Evolutionary conservation across 2,329 filamentous ascomycete species (phyloP).

Genomic region (Phaeophleospora eucalypticola): DNA sequence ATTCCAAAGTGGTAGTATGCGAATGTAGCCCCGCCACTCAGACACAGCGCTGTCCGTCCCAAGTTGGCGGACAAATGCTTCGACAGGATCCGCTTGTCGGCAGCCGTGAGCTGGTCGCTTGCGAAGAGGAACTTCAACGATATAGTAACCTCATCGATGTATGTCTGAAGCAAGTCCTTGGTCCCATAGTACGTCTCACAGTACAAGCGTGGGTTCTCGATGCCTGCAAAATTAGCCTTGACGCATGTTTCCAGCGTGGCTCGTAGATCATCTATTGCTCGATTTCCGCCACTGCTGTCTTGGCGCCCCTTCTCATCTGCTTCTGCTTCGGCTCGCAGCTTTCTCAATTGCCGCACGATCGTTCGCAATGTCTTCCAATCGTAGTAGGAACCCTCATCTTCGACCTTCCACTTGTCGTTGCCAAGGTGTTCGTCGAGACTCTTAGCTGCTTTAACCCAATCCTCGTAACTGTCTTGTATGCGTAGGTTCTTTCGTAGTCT

Average conservation of each 20-base stretch:
- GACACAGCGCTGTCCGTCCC: conserved; percentile 84
- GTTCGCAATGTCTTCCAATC: conserved; percentile 77
- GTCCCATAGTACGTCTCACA: conserved; percentile 97
- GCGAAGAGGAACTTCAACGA: conserved; percentile 64
- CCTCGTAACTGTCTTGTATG: conserved; percentile 67
- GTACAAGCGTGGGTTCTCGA: conserved; percentile 92
- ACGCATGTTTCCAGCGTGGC: conserved; percentile 81
- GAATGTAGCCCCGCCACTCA: conserved; percentile 90
- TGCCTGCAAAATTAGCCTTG: conserved; percentile 95
- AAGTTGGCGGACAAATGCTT: conserved; percentile 87
- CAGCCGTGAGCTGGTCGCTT: conserved; percentile 62
- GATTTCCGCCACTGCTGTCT: conserved; percentile 31
- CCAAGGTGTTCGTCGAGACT: conserved; percentile 76
- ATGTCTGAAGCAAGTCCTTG: conserved; percentile 89
- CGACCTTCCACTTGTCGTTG: conserved; percentile 74
- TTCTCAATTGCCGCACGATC: conserved; percentile 71
- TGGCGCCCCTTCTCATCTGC: conserved; percentile 49
- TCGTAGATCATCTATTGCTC: conserved; percentile 70
- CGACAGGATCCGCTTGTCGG: conserved; percentile 77
- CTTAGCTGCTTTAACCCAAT: conserved; percentile 78
- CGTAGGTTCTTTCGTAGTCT: conserved; percentile 67
- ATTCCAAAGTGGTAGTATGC: conserved; percentile 97
- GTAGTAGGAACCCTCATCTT: conserved; percentile 73
- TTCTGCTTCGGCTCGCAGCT: conserved; percentile 52
- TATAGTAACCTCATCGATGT: conserved; percentile 75